Conservation (phyloP, 352 stramenopile genomes). For the Globisporangium lucens region DNA sequence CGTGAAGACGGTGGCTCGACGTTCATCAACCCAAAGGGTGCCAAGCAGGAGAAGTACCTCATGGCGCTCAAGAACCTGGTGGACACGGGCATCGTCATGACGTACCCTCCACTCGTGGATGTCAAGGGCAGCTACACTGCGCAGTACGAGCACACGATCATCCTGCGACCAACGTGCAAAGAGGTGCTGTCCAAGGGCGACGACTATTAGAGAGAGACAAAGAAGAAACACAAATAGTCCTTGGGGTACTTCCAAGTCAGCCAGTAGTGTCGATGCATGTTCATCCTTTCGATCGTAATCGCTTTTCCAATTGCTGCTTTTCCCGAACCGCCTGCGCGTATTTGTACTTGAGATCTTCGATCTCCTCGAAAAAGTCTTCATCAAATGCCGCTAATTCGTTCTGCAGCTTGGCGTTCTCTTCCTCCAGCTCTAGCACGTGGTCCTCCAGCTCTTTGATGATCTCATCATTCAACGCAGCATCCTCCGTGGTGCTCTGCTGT, state of each 20-base stretch:
- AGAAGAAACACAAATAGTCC: background rate
- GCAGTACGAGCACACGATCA: constrained; percentile 98
- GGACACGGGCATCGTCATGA: constrained; percentile 90
- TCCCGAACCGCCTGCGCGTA: constrained; percentile 87
- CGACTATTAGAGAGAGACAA: constrained; percentile 81
- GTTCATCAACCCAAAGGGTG: constrained; percentile 63
- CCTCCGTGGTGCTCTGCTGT: background rate
- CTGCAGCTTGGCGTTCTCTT: constrained; percentile 72
- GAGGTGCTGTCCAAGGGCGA: constrained; percentile 94
- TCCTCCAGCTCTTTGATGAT: constrained; percentile 3
- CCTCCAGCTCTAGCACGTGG: constrained; percentile 34
- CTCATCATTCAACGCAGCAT: constrained; percentile 8
- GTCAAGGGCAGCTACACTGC: constrained; percentile 93
- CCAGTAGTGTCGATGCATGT: background rate
- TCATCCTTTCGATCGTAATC: constrained; percentile 15
- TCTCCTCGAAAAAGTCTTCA: constrained; percentile 95
- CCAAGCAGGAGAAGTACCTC: constrained; percentile 93
- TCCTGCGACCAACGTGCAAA: constrained; percentile 93
- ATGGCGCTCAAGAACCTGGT: constrained; percentile 92
- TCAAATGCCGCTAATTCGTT: constrained; percentile 90
- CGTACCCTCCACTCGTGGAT: constrained; percentile 94
- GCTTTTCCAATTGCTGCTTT: constrained; percentile 59
- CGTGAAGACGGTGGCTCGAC: constrained; percentile 88
- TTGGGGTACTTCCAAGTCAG: background rate
- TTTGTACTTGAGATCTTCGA: constrained; percentile 95